These are phyloP conservation scores for Lentinus tigrinus DNA, from an alignment of 768 basidiomycete species.

Conservation along the genomic window DNA sequence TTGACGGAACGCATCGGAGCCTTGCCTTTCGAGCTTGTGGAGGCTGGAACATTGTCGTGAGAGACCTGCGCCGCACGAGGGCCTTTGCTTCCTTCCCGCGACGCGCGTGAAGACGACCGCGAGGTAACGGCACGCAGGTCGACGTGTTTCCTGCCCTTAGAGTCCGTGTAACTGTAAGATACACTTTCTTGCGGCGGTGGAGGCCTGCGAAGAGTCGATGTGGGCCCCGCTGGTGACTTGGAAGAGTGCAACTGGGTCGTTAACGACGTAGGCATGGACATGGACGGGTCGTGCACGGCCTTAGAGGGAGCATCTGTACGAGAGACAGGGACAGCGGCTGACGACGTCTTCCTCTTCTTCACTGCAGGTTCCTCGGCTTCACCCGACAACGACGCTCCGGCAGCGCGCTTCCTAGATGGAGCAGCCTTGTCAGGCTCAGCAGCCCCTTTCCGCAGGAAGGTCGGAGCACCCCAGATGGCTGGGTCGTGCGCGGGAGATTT, in stretches of 20 bases:
- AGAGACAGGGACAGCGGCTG: not conserved
- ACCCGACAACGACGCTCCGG: not conserved
- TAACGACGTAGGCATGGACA: not conserved
- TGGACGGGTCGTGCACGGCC: too few species aligned
- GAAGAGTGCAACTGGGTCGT: not conserved
- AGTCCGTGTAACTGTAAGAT: not conserved
- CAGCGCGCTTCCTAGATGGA: not conserved
- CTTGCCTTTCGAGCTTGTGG: not conserved
- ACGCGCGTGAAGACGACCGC: constrained; percentile 2
- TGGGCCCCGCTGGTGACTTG: not conserved
- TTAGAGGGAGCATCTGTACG: not conserved
- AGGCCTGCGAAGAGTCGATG: not conserved
- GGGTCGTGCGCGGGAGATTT: constrained; percentile 15
- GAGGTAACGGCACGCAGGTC: constrained; percentile 6
- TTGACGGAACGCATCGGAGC: not conserved
- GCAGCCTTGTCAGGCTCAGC: not conserved
- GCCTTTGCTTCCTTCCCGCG: not conserved
- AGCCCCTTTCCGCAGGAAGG: constrained; percentile 12
- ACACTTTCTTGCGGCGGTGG: too few species aligned
- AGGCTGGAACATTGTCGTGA: not conserved
- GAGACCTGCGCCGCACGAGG: not conserved
- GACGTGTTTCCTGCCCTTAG: not conserved
- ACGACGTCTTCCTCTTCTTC: constrained; percentile 10
- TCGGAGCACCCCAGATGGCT: constrained; percentile 14
- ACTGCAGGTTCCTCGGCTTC: not conserved